Evolutionary conservation across 768 basidiomycete genomes (phyloP), one percentile per base, ranked within the genome.

Genomic region (Kwoniella bestiolae): DNA sequence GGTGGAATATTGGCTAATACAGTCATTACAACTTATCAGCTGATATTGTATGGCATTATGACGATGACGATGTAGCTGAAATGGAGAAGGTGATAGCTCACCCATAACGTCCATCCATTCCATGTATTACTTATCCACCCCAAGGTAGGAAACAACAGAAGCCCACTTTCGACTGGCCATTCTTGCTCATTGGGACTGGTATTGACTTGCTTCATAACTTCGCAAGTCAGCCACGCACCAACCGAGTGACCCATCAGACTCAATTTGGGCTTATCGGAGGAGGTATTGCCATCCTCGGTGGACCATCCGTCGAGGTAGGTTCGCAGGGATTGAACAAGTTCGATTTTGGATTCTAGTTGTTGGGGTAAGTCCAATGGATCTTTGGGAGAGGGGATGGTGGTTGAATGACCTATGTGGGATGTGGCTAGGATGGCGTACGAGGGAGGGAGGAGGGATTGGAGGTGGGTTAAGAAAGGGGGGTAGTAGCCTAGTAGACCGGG

Each of bases 141-240:
- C 34, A 91, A 82, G 0, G 90, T 87, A 0, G 91, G 91, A 79
- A 89, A 90, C 7, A 94, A 83, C 59, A 91, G 74, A 67, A 89
- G 88, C 1, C 83, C 80, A 3, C 83, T 83, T 12, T 82, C 63
- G 18, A 87, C 75, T 16, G 72, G 46, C 5, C 34, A 34, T 11
- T 66, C 28, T n/a, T 67, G 28, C 2, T 18, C 35, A 41, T 50
- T 25, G 3, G 45, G 7, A 28, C 29, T 11, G 18, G 28, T 45
- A 50, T 67, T 63, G 34, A 61, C 29, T 34, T 61, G 56, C 35
- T 71, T 63, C 70, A 81, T 69, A 35, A 86, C 88, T 83, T 91
- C 86, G 31, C 86, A 73, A 3, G 84, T 76, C 56, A 92, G 82
- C 89, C 90, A 92, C 1, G 86, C 81, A 1, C 91, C 91, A 14